Base-by-base conservation (phyloP, 2,329 filamentous ascomycete species). In the Penicillium sumatraense region DNA sequence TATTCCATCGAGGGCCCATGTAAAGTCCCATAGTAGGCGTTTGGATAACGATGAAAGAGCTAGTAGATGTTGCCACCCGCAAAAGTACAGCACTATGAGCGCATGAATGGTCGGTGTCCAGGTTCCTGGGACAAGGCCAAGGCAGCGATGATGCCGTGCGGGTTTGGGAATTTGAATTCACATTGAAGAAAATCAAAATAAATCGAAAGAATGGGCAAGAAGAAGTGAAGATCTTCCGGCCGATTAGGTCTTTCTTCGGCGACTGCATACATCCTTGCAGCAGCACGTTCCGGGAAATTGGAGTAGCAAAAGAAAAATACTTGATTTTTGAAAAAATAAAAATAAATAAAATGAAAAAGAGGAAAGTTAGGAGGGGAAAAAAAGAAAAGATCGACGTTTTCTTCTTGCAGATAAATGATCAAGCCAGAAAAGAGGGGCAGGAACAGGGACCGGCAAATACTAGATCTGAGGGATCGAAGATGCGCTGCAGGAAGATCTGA, bases 191-290 rank as follows among this genome's bases (percentile, higher is more conserved):
- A 45, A 38, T 23, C 21, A 10, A 47, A 44, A 33, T 46, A 27
- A 48, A 55, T 27, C 20, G 3, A 29, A 48, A 24, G 29, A 42
- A 20, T 35, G 33, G 51, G 10, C 26, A 49, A 36, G 45, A 56
- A 49, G 23, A 20, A 45, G 23, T 20, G 53, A 36, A 54, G 54
- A 57, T 62, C 58, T 45, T 49, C 54, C 53, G 50, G 48, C 52
- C 57, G 58, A 54, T 36, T 35, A 47, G 20, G 41, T 41, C 20
- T 31, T 50, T 24, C 9, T 38, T 58, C 42, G 53, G 58, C 26
- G 47, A 20, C 36, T 58, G 56, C 56, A 57, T 49, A 49, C 46
- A 59, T 65, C 60, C 63, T 61, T 65, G 61, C 63, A 49, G 56
- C 36, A 57, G 48, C 61, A 65, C 63, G 63, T 63, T 64, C 48